Evolutionary conservation across 2,329 filamentous ascomycete species (phyloP), one percentile per base, ranked within the genome.

Genomic region (Cladosporium sp.): DNA sequence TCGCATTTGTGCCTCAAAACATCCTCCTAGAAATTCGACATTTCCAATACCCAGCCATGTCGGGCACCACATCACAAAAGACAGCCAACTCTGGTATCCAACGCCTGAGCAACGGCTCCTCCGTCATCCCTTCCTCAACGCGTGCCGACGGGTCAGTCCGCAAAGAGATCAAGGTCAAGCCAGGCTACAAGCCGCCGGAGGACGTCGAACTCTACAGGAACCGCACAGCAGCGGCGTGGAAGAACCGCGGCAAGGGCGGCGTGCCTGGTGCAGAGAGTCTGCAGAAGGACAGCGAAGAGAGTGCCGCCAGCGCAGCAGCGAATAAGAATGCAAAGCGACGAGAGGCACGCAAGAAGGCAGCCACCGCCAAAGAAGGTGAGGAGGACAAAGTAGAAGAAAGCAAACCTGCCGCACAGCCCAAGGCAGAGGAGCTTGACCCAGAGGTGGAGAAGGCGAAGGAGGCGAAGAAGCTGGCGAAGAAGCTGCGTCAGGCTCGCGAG

Each of bases 131-230:
- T 30, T 87, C 93, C 52, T 98, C 94, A 0, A 83, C 88, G 52
- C 90, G 96, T 64, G 82, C 95, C 28, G 95, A 99, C 76, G 95
- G 95, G 66, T 92, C 90, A 60, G 92, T 92, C n/a, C 88, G 95
- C 65, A 96, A 92, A 76, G 94, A 97, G 74, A 98, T 98, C 76
- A 92, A 92, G 75, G 92, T 99, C 68, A 88, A 92, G 34, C 94
- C 95, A 0, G 96, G 95, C 64, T 99, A 97, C 80, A 89, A 89
- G 38, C 96, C 95, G 1, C 92, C 93, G 0, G 95, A 99, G 80
- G 95, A 99, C 79, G 90, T 98, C 69, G 93, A 97, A 76, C 84
- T 97, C 55, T 99, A 99, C 86, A 96, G 93, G 82, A 97, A 96
- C 79, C 89, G 92, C 66, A 93, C 90, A 1, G 93, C 93, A 59